Evolutionary conservation across 164 flowering plant genomes (phyloP).

Genomic region (Dillenia suffruticosa): DNA sequence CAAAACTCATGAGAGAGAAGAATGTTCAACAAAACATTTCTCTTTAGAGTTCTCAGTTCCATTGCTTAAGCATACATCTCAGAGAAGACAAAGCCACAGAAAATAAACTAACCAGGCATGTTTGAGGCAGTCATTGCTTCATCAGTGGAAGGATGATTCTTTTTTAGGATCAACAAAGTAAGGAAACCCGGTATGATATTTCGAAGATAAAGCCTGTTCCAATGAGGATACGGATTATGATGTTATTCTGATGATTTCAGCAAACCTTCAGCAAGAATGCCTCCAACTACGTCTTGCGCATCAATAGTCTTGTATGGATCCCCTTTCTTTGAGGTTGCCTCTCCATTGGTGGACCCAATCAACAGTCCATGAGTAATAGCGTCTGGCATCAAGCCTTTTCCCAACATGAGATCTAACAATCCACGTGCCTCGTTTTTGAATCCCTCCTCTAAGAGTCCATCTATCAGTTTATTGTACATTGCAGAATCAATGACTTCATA

Average conservation of each 20-base stretch:
- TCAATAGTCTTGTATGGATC: slow-evolving; percentile 7
- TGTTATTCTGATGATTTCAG: slow-evolving; percentile 16
- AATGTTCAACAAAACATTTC: too few relatives aligned
- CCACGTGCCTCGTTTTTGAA: slow-evolving; percentile 33
- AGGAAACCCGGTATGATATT: neutral
- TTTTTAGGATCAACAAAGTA: neutral
- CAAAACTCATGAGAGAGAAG: too few relatives aligned
- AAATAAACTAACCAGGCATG: neutral
- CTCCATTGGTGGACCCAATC: slow-evolving; percentile 31
- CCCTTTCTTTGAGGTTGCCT: slow-evolving; percentile 7
- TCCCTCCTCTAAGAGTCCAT: slow-evolving; percentile 64
- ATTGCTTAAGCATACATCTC: neutral
- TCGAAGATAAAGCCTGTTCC: neutral
- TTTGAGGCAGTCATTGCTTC: neutral
- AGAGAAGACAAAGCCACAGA: slow-evolving; percentile 2
- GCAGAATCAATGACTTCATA: slow-evolving; percentile 27
- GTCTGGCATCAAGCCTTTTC: slow-evolving; percentile 71
- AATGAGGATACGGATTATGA: neutral
- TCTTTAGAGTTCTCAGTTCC: too few relatives aligned
- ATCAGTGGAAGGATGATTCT: neutral
- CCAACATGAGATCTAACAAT: slow-evolving; percentile 66
- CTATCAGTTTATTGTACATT: slow-evolving; percentile 39
- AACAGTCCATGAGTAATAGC: slow-evolving; percentile 50
- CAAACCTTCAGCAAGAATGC: slow-evolving; percentile 56
- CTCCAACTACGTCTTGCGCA: slow-evolving; percentile 40